phyloP scores from a whole-genome alignment of 352 stramenopile genomes.

The Peronosclerospora sorghi region DNA sequence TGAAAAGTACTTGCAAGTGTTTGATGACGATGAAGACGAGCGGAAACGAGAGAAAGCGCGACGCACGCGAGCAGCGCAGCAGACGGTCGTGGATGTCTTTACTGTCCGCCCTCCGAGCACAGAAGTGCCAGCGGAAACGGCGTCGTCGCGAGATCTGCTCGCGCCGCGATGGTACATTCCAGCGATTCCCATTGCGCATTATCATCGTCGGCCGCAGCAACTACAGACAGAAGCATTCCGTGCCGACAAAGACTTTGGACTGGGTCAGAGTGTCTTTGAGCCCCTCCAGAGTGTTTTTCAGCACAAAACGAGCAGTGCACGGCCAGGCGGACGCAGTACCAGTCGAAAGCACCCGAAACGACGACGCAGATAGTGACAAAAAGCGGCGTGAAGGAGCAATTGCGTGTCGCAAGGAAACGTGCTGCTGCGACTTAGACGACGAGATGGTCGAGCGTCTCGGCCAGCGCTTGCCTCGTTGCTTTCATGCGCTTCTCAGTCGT shows the following conservation, averaged over 20 bases:
- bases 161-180: conserved; percentile 31
- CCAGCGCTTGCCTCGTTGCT: conserved; percentile 14
- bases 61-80: conserved; percentile 8
- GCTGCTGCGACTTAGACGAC: background rate
- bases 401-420: too few relatives aligned
- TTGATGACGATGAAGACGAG: conserved; percentile 23
- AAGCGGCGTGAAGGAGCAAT: too few relatives aligned
- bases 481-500: conserved; percentile 15
- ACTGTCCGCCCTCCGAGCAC: conserved; percentile 4
- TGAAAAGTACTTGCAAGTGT: conserved; percentile 42
- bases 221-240: conserved; percentile 32
- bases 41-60: conserved; percentile 22
- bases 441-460: conserved; percentile 15
- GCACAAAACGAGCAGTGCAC: conserved; percentile 23
- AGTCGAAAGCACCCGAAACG: conserved; percentile 33
- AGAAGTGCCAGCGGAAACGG: conserved; percentile 12
- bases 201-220: conserved; percentile 33
- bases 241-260: conserved; percentile 57
- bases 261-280: conserved; percentile 64
- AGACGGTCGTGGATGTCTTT: conserved; percentile 38
- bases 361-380: conserved; percentile 31
- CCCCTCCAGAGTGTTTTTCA: conserved; percentile 42
- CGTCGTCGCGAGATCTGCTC: conserved; percentile 3
- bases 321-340: conserved; percentile 23
- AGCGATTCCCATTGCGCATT: conserved; percentile 49